These are phyloP conservation scores for Glebionis coronaria DNA, from an alignment of 129 eudicot genomes.

Conservation along the genomic window DNA sequence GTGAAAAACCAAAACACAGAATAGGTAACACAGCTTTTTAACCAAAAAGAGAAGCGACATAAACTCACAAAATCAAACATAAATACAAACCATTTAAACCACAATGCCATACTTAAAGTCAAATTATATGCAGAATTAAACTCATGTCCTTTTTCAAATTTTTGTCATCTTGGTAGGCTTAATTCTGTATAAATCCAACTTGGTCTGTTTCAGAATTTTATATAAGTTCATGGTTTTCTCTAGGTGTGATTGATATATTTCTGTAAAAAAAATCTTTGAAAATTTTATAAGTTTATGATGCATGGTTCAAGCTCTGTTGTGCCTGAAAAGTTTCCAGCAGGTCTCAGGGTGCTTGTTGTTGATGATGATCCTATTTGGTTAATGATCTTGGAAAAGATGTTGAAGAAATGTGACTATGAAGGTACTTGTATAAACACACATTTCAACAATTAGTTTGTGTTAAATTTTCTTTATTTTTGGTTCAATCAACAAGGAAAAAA, in stretches of 20 bases:
- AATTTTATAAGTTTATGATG: slow-evolving; percentile 39
- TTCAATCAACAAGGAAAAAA: background rate
- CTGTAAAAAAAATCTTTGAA: slow-evolving; percentile 2
- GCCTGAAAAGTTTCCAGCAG: slow-evolving; percentile 80
- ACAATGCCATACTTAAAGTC: slow-evolving; percentile 9
- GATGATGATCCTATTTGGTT: slow-evolving; percentile 98
- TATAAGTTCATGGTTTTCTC: slow-evolving; percentile 34
- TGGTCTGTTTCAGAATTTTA: slow-evolving; percentile 11
- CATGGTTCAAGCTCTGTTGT: slow-evolving; percentile 45
- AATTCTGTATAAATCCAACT: slow-evolving; percentile 1
- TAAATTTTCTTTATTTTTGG: background rate
- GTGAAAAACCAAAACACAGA: slow-evolving; percentile 1
- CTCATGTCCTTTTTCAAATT: background rate
- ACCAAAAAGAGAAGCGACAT: slow-evolving; percentile 17
- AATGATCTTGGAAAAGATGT: slow-evolving; percentile 82
- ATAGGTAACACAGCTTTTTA: slow-evolving; percentile 20
- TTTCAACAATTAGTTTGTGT: background rate
- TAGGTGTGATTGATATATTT: slow-evolving; percentile 34
- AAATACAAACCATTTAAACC: slow-evolving; percentile 15
- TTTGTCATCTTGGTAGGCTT: slow-evolving; percentile 13
- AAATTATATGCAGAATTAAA: slow-evolving; percentile 6
- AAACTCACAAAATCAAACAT: slow-evolving; percentile 13
- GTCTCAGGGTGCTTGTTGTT: slow-evolving; percentile 93
- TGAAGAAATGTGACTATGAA: slow-evolving; percentile 62
- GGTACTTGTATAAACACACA: slow-evolving; percentile 41